Evolutionary conservation across 257 asterid species (phyloP), one percentile per base, ranked within the genome.

Genomic region (Fraxinus anomala): DNA sequence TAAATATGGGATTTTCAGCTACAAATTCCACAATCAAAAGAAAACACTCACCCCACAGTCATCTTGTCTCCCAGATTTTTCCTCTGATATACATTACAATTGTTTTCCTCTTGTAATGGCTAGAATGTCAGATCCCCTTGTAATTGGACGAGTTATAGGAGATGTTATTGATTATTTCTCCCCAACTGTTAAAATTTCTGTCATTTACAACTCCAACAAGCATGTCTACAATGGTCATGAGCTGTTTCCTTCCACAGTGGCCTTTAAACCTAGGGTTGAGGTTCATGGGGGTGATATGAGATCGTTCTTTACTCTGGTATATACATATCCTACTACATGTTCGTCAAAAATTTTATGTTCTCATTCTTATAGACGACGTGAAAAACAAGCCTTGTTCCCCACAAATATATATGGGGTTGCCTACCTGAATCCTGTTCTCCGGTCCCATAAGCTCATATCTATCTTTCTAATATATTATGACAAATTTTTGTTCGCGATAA

Each of bases 221-320:
- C 87, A 82, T 72, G 97, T 94, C 72, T 91, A 87, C 85, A 94
- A 94, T 83, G 97, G 97, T 0, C 96, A 92, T 28, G 97, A 94
- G 83, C 83, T 92, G 63, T 86, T 85, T 40, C 97, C 98, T 79
- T 92, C 97, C 49, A 6, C 67, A 0, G 88, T 94, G 39, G 75
- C 86, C 80, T 39, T 85, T 26, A 91, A 88, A 77, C 98, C 98
- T 73, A 92, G 81, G 85, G 94, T 88, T 82, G 89, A 91, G 83
- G 93, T 94, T 80, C 88, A 71, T 75, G 96, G 90, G 8, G 97
- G 89, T 36, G 98, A 94, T 39, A 74, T 94, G 91, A 89, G 97
- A 83, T 86, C 97, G 49, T 91, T 89, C 78, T 94, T 89, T 82
- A 94, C 98, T 5, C 83, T 94, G 92, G 97, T 93, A 89, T 17